phyloP scores from a whole-genome alignment of 1,139 yeast species.

The Yamadazyma atlantica region DNA sequence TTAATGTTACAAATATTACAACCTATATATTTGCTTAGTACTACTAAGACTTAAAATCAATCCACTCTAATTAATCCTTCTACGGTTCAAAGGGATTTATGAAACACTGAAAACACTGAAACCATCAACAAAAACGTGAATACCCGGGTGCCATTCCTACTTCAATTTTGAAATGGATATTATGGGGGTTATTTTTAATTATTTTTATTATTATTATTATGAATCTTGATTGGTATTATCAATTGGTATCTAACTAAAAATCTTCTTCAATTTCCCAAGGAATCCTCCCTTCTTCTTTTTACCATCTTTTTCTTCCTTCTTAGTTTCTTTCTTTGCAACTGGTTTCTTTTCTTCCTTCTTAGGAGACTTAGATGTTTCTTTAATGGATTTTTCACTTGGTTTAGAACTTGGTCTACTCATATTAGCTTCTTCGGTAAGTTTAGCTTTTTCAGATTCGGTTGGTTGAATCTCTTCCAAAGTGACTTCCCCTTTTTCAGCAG shows the following conservation, averaged over 20 bases:
- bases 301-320: conserved; percentile 20
- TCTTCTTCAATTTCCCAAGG: conserved; percentile 46
- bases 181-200: too few relatives aligned
- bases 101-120: not conserved
- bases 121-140: too few relatives aligned
- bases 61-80: too few relatives aligned
- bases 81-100: not conserved
- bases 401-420: conserved; percentile 10
- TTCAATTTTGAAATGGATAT: too few relatives aligned
- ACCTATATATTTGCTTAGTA: not conserved
- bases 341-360: conserved; percentile 5
- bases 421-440: conserved; percentile 35
- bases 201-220: too few relatives aligned
- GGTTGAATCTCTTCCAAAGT: conserved; percentile 47
- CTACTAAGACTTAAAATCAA: not conserved
- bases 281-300: conserved; percentile 48
- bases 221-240: not conserved
- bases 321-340: conserved; percentile 7
- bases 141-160: too few relatives aligned
- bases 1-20: conserved; percentile 9
- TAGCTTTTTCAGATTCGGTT: conserved; percentile 36
- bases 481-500: conserved; percentile 38
- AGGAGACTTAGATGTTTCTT: conserved; percentile 5
- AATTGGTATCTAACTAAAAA: conserved; percentile 26
- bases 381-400: conserved; percentile 9